A percentile compares a stretch with the other conserved stretches of the same genome.
These are phyloP conservation scores for Papiliotrema nemorosa DNA, from an alignment of 1,284 basidiomycete genomes.

Conservation along the genomic window DNA sequence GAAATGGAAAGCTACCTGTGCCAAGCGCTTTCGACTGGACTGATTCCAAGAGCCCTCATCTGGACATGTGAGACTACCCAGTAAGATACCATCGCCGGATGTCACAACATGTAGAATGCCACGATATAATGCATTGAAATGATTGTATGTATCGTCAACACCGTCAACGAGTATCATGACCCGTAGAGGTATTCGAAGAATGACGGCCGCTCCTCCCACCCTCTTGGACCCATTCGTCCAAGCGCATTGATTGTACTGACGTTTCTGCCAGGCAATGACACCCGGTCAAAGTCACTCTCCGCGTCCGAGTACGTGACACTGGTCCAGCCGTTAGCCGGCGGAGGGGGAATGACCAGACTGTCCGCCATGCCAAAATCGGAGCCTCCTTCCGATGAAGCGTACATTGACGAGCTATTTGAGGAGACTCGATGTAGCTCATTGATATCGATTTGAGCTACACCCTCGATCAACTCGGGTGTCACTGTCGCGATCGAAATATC, in stretches of 20 bases:
- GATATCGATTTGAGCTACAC: slow-evolving; percentile 4
- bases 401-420: slow-evolving; percentile 32
- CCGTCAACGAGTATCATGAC: no score
- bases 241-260: neutral
- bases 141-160: no score
- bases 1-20: neutral
- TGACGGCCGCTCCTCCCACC: slow-evolving; percentile 38
- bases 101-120: no score
- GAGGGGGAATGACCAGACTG: slow-evolving; percentile 18
- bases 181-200: slow-evolving; percentile 50
- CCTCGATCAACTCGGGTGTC: slow-evolving; percentile 6
- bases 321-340: slow-evolving; percentile 4
- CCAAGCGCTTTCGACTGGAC: neutral
- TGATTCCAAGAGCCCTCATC: no score
- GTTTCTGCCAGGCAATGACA: neutral
- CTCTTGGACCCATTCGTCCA: slow-evolving; percentile 11
- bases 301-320: neutral
- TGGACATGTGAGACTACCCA: no score
- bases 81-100: no score
- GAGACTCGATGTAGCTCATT: slow-evolving; percentile 10
- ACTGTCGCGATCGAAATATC: slow-evolving; percentile 7
- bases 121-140: no score
- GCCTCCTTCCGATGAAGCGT: slow-evolving; percentile 42
- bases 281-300: neutral
- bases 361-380: slow-evolving; percentile 29